Evolutionary conservation across 495 filamentous ascomycete species (phyloP).

Genomic region (Haplographium delicatum): DNA sequence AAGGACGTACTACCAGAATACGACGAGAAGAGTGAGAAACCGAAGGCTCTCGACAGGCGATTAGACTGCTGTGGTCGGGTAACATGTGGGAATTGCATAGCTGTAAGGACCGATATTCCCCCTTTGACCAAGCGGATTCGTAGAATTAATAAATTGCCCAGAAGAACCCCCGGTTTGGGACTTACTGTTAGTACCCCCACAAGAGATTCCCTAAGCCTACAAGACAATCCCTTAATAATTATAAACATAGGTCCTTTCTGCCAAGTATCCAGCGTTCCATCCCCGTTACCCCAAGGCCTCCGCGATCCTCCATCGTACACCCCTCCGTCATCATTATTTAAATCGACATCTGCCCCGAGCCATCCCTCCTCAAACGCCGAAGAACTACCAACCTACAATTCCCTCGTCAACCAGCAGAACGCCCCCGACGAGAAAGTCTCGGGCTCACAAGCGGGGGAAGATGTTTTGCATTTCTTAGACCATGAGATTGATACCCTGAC

Average conservation of each 20-base stretch:
- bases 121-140: no score
- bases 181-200: conserved; percentile 63
- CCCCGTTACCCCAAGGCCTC: conserved; percentile 49
- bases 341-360: conserved; percentile 22
- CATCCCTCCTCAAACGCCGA: conserved; percentile 22
- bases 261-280: conserved; percentile 45
- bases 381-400: conserved; percentile 38
- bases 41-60: conserved; percentile 41
- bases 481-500: conserved; percentile 54
- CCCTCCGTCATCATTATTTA: conserved; percentile 28
- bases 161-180: conserved; percentile 61
- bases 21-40: conserved; percentile 50
- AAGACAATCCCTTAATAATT: no score
- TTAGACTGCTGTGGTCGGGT: conserved; percentile 60
- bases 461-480: conserved; percentile 64
- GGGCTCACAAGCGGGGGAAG: conserved; percentile 30
- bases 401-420: conserved; percentile 26
- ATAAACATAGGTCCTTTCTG: conserved; percentile 43
- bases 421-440: conserved; percentile 26
- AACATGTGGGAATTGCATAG: conserved; percentile 64
- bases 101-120: no score
- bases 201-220: no score
- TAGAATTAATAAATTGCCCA: no score
- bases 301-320: conserved; percentile 55
- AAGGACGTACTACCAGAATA: conserved; percentile 37